These are phyloP conservation scores for Diplodia seriata DNA, from an alignment of 2,329 filamentous ascomycete species.

Conservation along the genomic window DNA sequence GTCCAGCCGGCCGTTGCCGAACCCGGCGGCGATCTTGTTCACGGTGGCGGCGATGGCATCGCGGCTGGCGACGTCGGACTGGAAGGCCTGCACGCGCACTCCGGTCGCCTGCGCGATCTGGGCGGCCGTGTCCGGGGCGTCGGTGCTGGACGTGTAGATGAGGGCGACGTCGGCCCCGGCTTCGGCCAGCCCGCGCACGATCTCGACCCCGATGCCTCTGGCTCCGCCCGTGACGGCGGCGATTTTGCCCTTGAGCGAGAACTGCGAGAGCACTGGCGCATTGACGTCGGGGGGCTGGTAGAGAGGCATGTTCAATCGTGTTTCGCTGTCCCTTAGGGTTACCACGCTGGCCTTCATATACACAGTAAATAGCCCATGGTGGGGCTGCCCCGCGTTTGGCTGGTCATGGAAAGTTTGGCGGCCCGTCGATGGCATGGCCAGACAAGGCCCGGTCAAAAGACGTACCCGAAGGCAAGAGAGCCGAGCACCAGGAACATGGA, in stretches of 20 bases:
- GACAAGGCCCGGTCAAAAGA: no score
- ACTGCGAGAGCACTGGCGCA: slow-evolving; percentile 31
- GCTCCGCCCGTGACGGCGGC: slow-evolving; percentile 32
- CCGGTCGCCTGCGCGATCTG: slow-evolving; percentile 32
- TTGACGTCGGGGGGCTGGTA: slow-evolving; percentile 13
- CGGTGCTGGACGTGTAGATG: slow-evolving; percentile 36
- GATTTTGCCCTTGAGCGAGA: slow-evolving; percentile 32
- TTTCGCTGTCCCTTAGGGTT: no score
- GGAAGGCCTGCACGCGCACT: slow-evolving; percentile 35
- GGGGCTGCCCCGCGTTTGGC: no score
- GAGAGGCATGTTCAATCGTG: slow-evolving; percentile 4
- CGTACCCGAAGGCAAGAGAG: no score
- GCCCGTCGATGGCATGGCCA: no score
- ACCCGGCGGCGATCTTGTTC: slow-evolving; percentile 6
- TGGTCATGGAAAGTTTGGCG: background rate
- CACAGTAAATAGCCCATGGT: background rate
- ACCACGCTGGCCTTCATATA: no score
- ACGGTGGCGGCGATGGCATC: slow-evolving; percentile 33
- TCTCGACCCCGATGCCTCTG: slow-evolving; percentile 33
- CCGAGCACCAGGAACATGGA: background rate
- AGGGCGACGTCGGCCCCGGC: slow-evolving; percentile 32
- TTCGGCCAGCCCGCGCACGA: slow-evolving; percentile 32
- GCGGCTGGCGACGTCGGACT: slow-evolving; percentile 34
- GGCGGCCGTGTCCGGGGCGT: slow-evolving; percentile 33
- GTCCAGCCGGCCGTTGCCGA: slow-evolving; percentile 32